Evolutionary conservation across 2,329 filamentous ascomycete species (phyloP).

Genomic region (Penicillium paneum): DNA sequence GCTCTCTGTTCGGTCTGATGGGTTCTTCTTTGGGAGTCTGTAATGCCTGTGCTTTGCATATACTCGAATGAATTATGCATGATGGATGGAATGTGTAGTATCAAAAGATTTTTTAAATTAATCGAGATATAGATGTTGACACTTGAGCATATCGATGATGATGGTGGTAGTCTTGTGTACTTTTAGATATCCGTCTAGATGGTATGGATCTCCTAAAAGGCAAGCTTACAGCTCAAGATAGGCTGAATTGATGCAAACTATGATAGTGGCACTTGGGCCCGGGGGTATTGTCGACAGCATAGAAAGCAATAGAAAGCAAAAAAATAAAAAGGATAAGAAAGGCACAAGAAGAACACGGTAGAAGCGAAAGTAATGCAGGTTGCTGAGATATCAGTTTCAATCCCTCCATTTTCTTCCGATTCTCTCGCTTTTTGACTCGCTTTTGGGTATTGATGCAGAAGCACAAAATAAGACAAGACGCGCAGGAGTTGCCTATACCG

Average conservation of each 20-base stretch:
- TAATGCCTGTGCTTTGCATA: constrained; percentile 4
- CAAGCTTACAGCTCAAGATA: not conserved
- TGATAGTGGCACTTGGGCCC: constrained; percentile 4
- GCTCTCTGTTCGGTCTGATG: constrained; percentile 6
- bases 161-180: not conserved
- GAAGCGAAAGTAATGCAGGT: constrained; percentile 3
- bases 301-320: constrained; percentile 13
- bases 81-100: constrained; percentile 4
- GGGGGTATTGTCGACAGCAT: constrained; percentile 22
- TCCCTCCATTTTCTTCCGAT: not conserved
- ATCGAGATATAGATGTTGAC: constrained; percentile 7
- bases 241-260: constrained; percentile 8
- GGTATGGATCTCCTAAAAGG: not conserved
- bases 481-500: constrained; percentile 10
- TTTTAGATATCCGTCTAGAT: not conserved
- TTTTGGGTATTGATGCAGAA: constrained; percentile 9
- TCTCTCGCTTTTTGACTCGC: not conserved
- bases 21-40: constrained; percentile 15
- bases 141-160: not conserved
- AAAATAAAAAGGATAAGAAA: constrained; percentile 1
- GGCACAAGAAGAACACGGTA: constrained; percentile 5
- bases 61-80: constrained; percentile 8
- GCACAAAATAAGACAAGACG: not conserved
- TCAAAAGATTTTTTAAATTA: not conserved
- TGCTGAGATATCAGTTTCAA: not conserved